Evolutionary conservation across 257 asterid species (phyloP), one percentile per base, ranked within the genome.

Genomic region (Eustoma russellianum): DNA sequence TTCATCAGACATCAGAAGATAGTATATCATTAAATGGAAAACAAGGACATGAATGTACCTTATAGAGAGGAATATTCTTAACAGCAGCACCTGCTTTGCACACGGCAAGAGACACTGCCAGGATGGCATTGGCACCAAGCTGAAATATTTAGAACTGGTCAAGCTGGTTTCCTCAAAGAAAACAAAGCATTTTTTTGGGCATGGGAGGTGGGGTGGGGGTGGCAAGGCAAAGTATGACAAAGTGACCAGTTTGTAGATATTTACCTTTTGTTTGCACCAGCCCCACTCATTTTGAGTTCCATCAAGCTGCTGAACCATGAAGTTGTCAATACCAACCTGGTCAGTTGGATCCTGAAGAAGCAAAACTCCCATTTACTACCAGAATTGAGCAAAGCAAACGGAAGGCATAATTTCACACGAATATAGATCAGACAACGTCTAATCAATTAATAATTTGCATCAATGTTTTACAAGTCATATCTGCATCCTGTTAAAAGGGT

Each of bases 241-340:
- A 34, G 33, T 28, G 30, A 56, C n/a, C 18, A 54, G 41, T 10
- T 9, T n/a, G 16, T 24, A 16, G 10, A 52, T 5, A 61, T 11
- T 5, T 80, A 87, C 98, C 95, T 87, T 91, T 53, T 91, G 88
- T 65, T 91, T 91, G 88, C 98, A 91, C 98, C 98, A 91, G 51
- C 98, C 98, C 98, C 98, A 87, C 70, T 91, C 95, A 38, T 91
- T 91, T 64, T 82, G 93, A 43, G 98, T 91, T 70, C 98, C 98
- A 65, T 91, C 98, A 7, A 91, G 93, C 50, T 84, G 79, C 33
- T 84, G 98, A 69, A 91, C 98, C 98, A 91, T 91, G 81, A 70
- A 80, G 65, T 87, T 87, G 18, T 91, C 98, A 48, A 91, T 70
- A 10, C 55, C 93, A 54, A 89, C 77, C 70, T 91, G 98, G 59